Percentiles rank a stretch among this genome's conserved stretches.
These are phyloP conservation scores for Sesbania bispinosa DNA, from an alignment of 306 rosid genomes.

Conservation along the genomic window DNA sequence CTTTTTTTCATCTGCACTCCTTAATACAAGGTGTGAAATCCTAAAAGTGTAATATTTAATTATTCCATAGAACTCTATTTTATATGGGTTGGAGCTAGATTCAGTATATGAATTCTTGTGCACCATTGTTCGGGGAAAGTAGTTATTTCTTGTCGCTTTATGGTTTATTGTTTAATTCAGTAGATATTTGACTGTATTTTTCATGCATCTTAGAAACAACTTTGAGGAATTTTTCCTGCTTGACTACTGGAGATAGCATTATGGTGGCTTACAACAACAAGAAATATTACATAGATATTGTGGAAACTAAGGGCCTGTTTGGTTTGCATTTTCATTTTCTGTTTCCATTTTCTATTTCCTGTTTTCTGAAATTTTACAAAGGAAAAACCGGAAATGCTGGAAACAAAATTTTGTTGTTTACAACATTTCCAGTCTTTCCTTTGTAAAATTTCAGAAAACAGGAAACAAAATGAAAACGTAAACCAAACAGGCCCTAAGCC, in stretches of 20 bases:
- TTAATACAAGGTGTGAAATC: not conserved
- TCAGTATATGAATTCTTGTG: not conserved
- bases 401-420: no score
- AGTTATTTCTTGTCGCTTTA: not conserved
- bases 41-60: not conserved
- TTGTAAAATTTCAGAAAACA: no score
- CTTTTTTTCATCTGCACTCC: not conserved
- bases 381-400: no score
- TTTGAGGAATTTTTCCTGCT: conserved; percentile 88
- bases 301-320: no score
- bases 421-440: no score
- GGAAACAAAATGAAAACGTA: no score
- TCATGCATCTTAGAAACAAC: conserved; percentile 85
- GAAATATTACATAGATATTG: conserved; percentile 89
- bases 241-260: conserved; percentile 92
- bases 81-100: not conserved
- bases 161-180: conserved; percentile 1
- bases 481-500: no score
- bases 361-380: no score
- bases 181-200: conserved; percentile 10
- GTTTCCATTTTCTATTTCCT: no score
- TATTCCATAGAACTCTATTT: not conserved
- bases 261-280: conserved; percentile 98
- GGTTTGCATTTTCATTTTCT: no score
- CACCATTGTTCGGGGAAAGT: not conserved